A percentile compares a stretch with the other conserved stretches of the same genome.
phyloP scores from a whole-genome alignment of 176 grass and related monocot genomes.

The Oryza officinalis region DNA sequence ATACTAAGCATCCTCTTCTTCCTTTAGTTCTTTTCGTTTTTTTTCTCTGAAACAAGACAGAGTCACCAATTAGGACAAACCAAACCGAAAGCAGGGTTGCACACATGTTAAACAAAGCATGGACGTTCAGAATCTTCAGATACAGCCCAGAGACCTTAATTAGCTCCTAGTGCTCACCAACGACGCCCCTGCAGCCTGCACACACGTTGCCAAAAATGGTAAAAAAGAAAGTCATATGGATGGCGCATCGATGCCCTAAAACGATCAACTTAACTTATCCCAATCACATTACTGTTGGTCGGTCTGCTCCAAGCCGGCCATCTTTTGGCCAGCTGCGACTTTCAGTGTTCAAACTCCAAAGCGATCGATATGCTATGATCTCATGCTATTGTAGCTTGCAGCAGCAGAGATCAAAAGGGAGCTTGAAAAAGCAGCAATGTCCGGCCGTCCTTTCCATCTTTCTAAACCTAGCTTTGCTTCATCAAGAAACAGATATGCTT shows the following conservation, averaged over 20 bases:
- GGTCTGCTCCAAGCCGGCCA: conserved; percentile 30
- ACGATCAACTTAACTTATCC: conserved; percentile 36
- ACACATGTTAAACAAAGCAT: conserved; percentile 29
- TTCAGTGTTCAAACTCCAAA: conserved; percentile 27
- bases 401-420: conserved; percentile 26
- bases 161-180: conserved; percentile 17
- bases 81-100: conserved; percentile 45
- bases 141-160: background rate
- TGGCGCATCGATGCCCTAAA: conserved; percentile 22
- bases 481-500: conserved; percentile 3
- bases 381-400: background rate
- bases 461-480: background rate
- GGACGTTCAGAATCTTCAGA: conserved; percentile 2
- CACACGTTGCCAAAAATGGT: conserved; percentile 42
- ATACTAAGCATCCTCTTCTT: background rate
- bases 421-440: conserved; percentile 16
- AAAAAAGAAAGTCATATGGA: conserved; percentile 17
- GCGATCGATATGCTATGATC: background rate
- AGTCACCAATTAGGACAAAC: conserved; percentile 40
- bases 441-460: conserved; percentile 4
- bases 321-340: conserved; percentile 9
- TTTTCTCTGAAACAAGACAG: conserved; percentile 3
- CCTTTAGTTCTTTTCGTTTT: too few relatives aligned
- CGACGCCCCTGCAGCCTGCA: background rate
- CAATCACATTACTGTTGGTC: conserved; percentile 24